These are phyloP conservation scores for Brassica balearica DNA, from an alignment of 441 rosid genomes.

Conservation along the genomic window DNA sequence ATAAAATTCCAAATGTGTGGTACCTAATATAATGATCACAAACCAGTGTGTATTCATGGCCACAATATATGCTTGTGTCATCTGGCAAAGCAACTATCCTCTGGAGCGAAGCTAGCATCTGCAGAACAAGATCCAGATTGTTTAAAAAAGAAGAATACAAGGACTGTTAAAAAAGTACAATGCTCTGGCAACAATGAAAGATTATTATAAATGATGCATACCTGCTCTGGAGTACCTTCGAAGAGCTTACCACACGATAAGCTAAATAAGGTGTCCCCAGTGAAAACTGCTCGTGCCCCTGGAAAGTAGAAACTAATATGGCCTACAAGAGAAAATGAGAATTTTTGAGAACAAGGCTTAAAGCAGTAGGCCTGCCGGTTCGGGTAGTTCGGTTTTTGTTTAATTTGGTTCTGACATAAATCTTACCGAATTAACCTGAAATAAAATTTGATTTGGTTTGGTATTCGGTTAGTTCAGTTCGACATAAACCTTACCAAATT, in stretches of 20 bases:
- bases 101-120: conserved; percentile 79
- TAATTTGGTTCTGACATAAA: not conserved
- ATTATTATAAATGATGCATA: conserved; percentile 29
- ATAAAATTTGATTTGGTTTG: too few relatives aligned
- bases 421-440: not conserved
- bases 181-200: not conserved
- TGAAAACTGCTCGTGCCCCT: conserved; percentile 72
- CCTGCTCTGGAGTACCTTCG: conserved; percentile 89
- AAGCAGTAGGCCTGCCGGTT: not conserved
- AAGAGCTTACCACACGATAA: conserved; percentile 93
- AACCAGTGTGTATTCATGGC: conserved; percentile 92
- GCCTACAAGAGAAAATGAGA: conserved; percentile 49
- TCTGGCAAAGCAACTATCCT: conserved; percentile 74
- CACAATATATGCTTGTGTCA: conserved; percentile 78
- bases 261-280: conserved; percentile 95
- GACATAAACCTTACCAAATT: too few relatives aligned
- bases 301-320: conserved; percentile 92
- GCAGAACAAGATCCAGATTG: conserved; percentile 40
- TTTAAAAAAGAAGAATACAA: not conserved
- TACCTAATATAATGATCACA: conserved; percentile 21
- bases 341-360: not conserved
- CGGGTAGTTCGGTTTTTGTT: not conserved
- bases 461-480: too few relatives aligned
- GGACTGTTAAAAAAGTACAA: not conserved
- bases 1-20: conserved; percentile 3